Conservation (phyloP, 331 rosid genomes). For the Telfairia occidentalis region DNA sequence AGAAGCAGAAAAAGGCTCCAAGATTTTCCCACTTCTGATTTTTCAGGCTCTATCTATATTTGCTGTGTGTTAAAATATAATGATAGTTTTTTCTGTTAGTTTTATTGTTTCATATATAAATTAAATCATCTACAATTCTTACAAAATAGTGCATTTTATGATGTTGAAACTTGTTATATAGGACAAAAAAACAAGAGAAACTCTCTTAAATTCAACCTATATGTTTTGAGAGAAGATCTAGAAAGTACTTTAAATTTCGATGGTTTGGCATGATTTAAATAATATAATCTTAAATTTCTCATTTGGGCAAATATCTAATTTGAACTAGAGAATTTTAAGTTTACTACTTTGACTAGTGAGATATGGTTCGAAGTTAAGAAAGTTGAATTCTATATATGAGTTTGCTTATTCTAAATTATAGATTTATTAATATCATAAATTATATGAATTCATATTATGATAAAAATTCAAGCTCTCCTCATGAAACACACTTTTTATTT, state of each 20-base stretch:
- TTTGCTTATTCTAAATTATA: not conserved
- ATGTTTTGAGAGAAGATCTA: too few species aligned
- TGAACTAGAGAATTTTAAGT: not conserved
- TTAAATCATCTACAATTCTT: not conserved
- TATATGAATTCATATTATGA: not conserved
- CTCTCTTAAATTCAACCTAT: too few species aligned
- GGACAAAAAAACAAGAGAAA: too few species aligned
- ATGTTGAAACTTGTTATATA: too few species aligned
- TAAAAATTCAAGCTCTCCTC: not conserved
- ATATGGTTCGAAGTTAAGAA: not conserved
- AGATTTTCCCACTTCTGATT: not conserved
- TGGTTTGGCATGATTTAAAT: too few species aligned
- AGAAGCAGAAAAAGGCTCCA: not conserved
- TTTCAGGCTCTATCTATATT: not conserved
- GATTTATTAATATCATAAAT: not conserved
- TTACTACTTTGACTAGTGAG: not conserved
- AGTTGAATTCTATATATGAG: not conserved
- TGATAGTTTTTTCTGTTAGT: not conserved
- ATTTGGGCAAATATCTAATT: not conserved
- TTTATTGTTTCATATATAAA: not conserved
- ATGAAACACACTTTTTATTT: not conserved
- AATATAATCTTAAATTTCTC: not conserved
- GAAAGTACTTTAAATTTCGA: too few species aligned
- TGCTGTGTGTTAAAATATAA: not conserved
- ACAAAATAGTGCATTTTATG: not conserved